Evolutionary conservation across 2,329 filamentous ascomycete genomes (phyloP).

Genomic region (Proliferodiscus dingleyae): DNA sequence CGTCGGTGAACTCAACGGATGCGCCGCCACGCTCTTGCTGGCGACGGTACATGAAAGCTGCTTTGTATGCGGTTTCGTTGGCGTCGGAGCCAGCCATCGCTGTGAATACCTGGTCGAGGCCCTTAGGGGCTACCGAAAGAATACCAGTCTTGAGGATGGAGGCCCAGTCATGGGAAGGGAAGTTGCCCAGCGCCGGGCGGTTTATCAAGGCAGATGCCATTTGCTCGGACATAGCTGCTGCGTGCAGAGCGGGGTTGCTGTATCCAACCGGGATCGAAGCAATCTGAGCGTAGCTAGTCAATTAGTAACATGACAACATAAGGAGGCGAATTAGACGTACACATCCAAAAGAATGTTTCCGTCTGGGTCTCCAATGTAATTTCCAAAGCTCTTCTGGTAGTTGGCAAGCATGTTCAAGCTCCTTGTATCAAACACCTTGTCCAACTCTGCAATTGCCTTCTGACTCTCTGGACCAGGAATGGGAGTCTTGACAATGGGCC

Average conservation of each 20-base stretch:
- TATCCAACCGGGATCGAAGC: slow-evolving; percentile 81
- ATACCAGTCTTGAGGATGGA: slow-evolving; percentile 66
- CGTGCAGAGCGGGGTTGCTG: slow-evolving; percentile 66
- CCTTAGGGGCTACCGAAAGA: slow-evolving; percentile 67
- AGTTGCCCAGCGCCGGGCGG: slow-evolving; percentile 74
- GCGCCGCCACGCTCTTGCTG: slow-evolving; percentile 63
- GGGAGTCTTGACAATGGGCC: slow-evolving; percentile 31
- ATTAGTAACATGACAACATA: slow-evolving; percentile 9
- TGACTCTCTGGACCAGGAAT: slow-evolving; percentile 36
- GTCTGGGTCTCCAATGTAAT: slow-evolving; percentile 48
- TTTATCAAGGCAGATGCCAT: slow-evolving; percentile 73
- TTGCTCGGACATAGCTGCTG: slow-evolving; percentile 62
- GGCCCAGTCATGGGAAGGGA: slow-evolving; percentile 71
- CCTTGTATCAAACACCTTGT: slow-evolving; percentile 47
- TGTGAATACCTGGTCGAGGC: slow-evolving; percentile 75
- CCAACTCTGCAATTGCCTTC: slow-evolving; percentile 38
- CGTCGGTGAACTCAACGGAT: slow-evolving; percentile 63
- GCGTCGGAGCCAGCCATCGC: slow-evolving; percentile 75
- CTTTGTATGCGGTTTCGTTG: slow-evolving; percentile 83
- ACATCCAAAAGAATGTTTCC: slow-evolving; percentile 47
- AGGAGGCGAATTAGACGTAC: slow-evolving; percentile 30
- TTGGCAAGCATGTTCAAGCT: slow-evolving; percentile 49
- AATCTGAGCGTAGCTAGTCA: slow-evolving; percentile 66
- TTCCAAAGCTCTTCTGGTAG: slow-evolving; percentile 47
- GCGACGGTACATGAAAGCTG: slow-evolving; percentile 76